Conservation (phyloP, 495 filamentous ascomycete genomes). For the Penicillium taxi region DNA sequence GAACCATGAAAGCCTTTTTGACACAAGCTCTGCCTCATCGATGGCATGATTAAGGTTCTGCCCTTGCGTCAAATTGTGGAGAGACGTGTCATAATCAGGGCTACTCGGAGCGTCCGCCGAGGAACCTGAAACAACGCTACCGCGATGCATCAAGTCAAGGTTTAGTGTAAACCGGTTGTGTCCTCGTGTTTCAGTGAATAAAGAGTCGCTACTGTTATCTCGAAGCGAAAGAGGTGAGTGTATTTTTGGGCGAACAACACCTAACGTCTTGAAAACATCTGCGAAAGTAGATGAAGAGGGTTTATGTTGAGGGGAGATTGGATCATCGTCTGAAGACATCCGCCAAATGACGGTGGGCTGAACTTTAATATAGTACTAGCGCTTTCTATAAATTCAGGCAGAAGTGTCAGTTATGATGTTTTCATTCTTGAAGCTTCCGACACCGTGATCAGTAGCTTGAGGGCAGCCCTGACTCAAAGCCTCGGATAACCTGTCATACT, state of each 20-base stretch:
- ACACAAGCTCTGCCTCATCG: conserved; percentile 34
- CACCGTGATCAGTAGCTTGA: no score
- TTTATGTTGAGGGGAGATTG: conserved; percentile 29
- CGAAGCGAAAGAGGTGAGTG: conserved; percentile 30
- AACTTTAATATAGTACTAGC: conserved; percentile 4
- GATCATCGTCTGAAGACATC: conserved; percentile 44
- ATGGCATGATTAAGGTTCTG: conserved; percentile 31
- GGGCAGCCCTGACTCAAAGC: no score
- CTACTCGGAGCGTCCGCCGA: conserved; percentile 36
- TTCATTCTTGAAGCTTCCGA: neutral
- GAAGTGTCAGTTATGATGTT: no score
- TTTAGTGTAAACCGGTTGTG: conserved; percentile 24
- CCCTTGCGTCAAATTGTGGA: conserved; percentile 29
- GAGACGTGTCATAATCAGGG: conserved; percentile 35
- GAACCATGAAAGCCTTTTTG: conserved; percentile 30
- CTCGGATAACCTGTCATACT: no score
- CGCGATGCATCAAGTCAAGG: conserved; percentile 41
- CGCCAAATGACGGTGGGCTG: conserved; percentile 21
- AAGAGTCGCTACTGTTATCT: conserved; percentile 28
- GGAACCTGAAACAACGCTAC: conserved; percentile 36
- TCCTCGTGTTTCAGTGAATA: conserved; percentile 25
- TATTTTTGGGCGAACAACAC: conserved; percentile 33
- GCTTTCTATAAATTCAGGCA: no score
- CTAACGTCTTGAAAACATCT: conserved; percentile 42
- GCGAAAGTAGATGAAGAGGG: conserved; percentile 35